Conservation (phyloP, 345 rosid species). For the Ricinus communis region DNA sequence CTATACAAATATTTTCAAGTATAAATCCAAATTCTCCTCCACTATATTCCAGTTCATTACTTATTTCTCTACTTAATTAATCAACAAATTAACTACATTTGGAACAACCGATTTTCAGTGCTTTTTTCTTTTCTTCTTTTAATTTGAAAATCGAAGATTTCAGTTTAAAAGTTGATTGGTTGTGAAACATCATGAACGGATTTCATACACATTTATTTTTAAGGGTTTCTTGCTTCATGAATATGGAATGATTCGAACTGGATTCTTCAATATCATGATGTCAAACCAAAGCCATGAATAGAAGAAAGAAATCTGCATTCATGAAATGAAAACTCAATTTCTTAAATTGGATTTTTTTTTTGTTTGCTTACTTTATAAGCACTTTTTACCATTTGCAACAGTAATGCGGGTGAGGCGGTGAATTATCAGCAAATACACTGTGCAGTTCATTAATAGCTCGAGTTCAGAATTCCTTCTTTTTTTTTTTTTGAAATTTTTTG, state of each 20-base stretch:
- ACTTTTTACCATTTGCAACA: not conserved
- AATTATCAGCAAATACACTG: not conserved
- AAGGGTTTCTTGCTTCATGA: slow-evolving; percentile 2
- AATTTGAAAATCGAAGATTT: too few species aligned
- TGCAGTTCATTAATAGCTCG: not conserved
- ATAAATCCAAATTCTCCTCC: not conserved
- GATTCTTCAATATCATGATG: not conserved
- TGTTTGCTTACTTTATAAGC: not conserved
- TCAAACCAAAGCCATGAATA: not conserved
- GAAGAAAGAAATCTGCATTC: not conserved
- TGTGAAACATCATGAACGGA: too few species aligned
- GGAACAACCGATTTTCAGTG: too few species aligned
- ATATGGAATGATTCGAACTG: not conserved
- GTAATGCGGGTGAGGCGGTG: not conserved
- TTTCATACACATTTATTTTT: too few species aligned
- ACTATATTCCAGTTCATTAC: too few species aligned
- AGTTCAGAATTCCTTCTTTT: not conserved
- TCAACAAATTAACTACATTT: not conserved
- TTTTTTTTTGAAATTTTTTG: not conserved
- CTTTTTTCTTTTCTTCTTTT: too few species aligned
- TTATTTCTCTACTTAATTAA: too few species aligned
- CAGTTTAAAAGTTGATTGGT: too few species aligned
- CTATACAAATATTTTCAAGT: not conserved
- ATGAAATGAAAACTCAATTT: not conserved
- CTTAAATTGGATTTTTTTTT: not conserved